Conservation (phyloP, 1,284 basidiomycete species). For the Cutaneotrichosporon sp. region DNA sequence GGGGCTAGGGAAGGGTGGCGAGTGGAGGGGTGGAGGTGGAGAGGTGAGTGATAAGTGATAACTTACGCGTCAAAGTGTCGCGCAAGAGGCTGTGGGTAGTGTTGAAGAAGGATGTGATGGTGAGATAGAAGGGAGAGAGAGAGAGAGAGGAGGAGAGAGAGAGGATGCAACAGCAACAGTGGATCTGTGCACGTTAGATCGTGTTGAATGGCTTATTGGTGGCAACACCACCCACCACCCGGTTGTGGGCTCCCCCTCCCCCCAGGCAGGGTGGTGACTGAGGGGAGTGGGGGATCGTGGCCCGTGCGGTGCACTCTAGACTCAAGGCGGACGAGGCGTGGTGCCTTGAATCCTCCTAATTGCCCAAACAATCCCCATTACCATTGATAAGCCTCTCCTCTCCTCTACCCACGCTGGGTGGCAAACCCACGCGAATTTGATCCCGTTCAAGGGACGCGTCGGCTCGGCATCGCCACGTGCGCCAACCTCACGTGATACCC, state of each 20-base stretch:
- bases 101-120: not conserved
- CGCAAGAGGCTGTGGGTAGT: not conserved
- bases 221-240: too few species aligned
- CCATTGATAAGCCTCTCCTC: not conserved
- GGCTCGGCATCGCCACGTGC: not conserved
- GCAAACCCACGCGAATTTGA: slow-evolving; percentile 1
- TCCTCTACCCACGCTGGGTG: not conserved
- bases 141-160: not conserved
- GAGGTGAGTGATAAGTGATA: not conserved
- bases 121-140: not conserved
- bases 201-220: not conserved
- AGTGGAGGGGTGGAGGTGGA: not conserved
- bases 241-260: too few species aligned
- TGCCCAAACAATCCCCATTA: not conserved
- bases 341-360: not conserved
- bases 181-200: not conserved
- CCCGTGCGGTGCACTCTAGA: too few species aligned
- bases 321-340: too few species aligned
- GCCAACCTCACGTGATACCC: not conserved
- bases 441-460: not conserved
- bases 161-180: not conserved
- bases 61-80: not conserved
- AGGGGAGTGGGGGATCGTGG: too few species aligned
- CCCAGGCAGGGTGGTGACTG: too few species aligned
- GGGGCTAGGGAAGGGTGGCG: not conserved